phyloP scores from a whole-genome alignment of 208 protist species.

The Blechomonas ayalai region DNA sequence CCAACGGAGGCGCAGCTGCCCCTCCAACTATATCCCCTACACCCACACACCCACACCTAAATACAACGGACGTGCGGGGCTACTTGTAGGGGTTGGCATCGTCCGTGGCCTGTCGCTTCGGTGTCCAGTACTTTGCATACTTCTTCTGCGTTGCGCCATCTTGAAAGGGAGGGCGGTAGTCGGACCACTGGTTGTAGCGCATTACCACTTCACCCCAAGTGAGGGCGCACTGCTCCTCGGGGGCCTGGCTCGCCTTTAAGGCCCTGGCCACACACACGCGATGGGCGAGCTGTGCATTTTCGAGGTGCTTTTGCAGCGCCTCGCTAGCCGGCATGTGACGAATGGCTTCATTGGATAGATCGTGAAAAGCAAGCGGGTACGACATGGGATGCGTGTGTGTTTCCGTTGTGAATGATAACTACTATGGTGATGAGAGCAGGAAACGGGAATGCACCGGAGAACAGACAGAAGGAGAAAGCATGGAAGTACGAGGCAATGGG shows the following conservation, averaged over 20 bases:
- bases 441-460: not conserved
- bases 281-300: slow-evolving; percentile 86
- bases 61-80: too few relatives aligned
- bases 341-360: slow-evolving; percentile 76
- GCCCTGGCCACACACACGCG: slow-evolving; percentile 84
- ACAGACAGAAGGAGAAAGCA: not conserved
- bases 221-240: slow-evolving; percentile 80
- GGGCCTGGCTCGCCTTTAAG: slow-evolving; percentile 51
- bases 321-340: slow-evolving; percentile 65
- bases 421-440: slow-evolving; percentile 4
- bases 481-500: not conserved
- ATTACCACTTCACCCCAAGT: slow-evolving; percentile 87
- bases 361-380: slow-evolving; percentile 56
- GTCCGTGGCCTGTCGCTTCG: slow-evolving; percentile 65
- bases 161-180: slow-evolving; percentile 82
- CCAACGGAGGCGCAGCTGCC: too few relatives aligned
- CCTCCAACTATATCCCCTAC: too few relatives aligned
- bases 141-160: slow-evolving; percentile 51
- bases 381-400: slow-evolving; percentile 23
- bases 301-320: slow-evolving; percentile 79
- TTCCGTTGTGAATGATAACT: slow-evolving; percentile 1
- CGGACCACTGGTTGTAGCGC: slow-evolving; percentile 82
- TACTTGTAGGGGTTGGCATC: slow-evolving; percentile 31
- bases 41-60: too few relatives aligned
- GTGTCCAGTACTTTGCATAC: slow-evolving; percentile 85